A percentile compares a stretch with the other conserved stretches of the same genome.
Conservation (phyloP, 1,139 yeast genomes). For the Diutina sp. region DNA sequence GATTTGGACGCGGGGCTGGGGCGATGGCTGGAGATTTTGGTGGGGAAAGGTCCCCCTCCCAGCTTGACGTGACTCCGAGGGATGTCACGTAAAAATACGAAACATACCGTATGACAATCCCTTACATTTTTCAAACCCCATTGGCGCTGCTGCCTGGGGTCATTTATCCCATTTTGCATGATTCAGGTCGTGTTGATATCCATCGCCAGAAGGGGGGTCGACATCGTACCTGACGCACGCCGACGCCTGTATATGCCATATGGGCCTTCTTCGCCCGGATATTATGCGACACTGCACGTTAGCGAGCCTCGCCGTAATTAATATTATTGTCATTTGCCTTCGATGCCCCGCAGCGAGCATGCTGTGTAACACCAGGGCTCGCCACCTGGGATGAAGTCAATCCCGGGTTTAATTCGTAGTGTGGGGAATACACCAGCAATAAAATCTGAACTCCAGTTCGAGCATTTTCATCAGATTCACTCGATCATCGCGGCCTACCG, state of each 20-base stretch:
- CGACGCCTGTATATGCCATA: neutral
- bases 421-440: too few relatives aligned
- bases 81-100: too few relatives aligned
- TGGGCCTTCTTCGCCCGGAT: neutral
- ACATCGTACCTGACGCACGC: neutral
- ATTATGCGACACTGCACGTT: neutral
- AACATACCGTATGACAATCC: too few relatives aligned
- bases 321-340: neutral
- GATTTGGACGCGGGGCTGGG: neutral
- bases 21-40: neutral
- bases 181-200: neutral
- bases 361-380: too few relatives aligned
- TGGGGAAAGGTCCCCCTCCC: neutral
- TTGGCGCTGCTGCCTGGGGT: neutral
- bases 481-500: too few relatives aligned
- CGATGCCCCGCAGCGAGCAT: neutral
- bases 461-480: too few relatives aligned
- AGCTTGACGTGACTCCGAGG: neutral
- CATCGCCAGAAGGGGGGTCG: neutral
- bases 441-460: too few relatives aligned
- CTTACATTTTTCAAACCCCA: neutral
- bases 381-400: too few relatives aligned
- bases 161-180: neutral
- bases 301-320: neutral
- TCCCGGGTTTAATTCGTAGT: too few relatives aligned